phyloP scores from a whole-genome alignment of 169 alveolate species.

The Plasmodium vivax region DNA sequence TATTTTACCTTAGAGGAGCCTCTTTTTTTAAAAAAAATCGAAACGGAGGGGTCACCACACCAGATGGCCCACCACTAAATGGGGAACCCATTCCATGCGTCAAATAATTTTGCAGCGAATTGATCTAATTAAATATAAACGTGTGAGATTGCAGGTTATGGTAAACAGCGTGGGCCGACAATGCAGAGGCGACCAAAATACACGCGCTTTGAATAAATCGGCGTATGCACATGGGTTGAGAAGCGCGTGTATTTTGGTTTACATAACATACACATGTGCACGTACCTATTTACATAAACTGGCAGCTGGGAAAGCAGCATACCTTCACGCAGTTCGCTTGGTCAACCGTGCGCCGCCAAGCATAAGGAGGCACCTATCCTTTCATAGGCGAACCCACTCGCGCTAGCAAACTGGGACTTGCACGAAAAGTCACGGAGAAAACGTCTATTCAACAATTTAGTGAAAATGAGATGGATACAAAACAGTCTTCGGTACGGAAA shows the following conservation, averaged over 20 bases:
- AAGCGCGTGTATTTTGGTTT: background rate
- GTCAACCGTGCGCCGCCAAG: background rate
- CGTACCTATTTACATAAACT: background rate
- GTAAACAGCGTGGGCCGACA: background rate
- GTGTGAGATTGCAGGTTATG: background rate
- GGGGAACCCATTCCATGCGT: background rate
- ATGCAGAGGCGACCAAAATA: background rate
- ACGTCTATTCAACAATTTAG: conserved; percentile 14
- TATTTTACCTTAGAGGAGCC: background rate
- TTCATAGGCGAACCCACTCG: background rate
- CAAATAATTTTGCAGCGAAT: background rate
- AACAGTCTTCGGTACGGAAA: conserved; percentile 82
- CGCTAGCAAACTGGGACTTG: background rate
- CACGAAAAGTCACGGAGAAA: background rate
- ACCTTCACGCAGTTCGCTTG: background rate
- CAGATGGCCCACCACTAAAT: background rate
- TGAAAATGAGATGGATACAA: conserved; percentile 87
- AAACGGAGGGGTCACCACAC: background rate
- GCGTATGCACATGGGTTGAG: background rate
- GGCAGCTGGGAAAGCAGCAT: background rate
- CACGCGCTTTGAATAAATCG: background rate
- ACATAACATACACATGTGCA: background rate
- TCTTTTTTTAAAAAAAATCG: background rate
- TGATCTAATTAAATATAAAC: background rate
- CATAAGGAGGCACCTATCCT: background rate